Evolutionary conservation across 805 yeast species (phyloP).

Genomic region (Saccharomycopsis sp.): DNA sequence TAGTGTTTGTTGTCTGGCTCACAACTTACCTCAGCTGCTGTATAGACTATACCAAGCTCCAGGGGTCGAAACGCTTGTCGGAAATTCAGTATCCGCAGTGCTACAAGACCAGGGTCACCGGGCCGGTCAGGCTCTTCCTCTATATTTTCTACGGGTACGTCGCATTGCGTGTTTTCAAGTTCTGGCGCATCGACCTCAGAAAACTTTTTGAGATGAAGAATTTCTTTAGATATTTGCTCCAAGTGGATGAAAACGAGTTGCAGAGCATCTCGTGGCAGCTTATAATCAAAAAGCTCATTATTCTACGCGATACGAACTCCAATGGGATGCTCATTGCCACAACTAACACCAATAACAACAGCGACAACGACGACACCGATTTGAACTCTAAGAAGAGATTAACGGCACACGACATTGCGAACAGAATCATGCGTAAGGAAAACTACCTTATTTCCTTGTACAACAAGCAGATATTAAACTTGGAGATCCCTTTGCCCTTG

Average conservation of each 20-base stretch:
- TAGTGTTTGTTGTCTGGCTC: constrained; percentile 73
- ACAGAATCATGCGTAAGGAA: constrained; percentile 91
- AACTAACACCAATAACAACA: constrained; percentile 30
- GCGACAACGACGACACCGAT: constrained; percentile 35
- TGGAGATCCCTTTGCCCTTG: constrained; percentile 49
- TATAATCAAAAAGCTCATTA: constrained; percentile 69
- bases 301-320: constrained; percentile 75
- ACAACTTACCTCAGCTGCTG: constrained; percentile 79
- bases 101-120: constrained; percentile 24
- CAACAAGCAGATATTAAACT: constrained; percentile 67
- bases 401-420: constrained; percentile 92
- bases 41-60: constrained; percentile 53
- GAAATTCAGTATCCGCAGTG: constrained; percentile 35
- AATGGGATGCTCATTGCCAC: constrained; percentile 31
- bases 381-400: constrained; percentile 65
- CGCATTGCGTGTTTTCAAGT: constrained; percentile 44
- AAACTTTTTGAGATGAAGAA: constrained; percentile 67
- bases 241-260: constrained; percentile 71
- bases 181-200: constrained; percentile 53
- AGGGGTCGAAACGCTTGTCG: constrained; percentile 26
- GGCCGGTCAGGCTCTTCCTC: constrained; percentile 26
- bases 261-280: constrained; percentile 93
- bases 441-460: constrained; percentile 88
- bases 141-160: constrained; percentile 32
- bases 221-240: constrained; percentile 67